phyloP scores from a whole-genome alignment of 2,329 filamentous ascomycete genomes.

The Pseudogymnoascus sp. region DNA sequence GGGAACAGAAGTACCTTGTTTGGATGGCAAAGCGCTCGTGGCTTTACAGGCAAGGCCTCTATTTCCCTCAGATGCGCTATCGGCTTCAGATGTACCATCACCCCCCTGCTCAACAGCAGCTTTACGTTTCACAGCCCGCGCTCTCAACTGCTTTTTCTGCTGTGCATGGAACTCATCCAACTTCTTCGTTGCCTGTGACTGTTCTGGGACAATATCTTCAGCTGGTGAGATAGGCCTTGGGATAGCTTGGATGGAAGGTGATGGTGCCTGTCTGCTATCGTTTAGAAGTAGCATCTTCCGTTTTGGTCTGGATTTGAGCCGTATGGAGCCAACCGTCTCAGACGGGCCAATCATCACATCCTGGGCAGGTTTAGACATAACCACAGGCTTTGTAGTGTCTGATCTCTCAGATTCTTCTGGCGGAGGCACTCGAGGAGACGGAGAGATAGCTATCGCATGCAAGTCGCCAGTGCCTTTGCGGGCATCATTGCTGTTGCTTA shows the following conservation, averaged over 20 bases:
- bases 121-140: not conserved
- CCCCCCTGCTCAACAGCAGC: not conserved
- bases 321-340: not conserved
- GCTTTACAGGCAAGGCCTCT: not conserved
- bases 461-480: not conserved
- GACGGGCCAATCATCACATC: not conserved
- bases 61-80: no score
- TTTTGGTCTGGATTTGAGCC: constrained; percentile 9
- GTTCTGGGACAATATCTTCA: not conserved
- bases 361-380: no score
- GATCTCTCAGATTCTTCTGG: not conserved
- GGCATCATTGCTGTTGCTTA: not conserved
- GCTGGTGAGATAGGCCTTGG: not conserved
- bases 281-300: constrained; percentile 6
- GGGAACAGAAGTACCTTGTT: not conserved
- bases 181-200: constrained; percentile 8
- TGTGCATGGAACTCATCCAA: not conserved
- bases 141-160: not conserved
- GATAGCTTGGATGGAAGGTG: not conserved
- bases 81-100: not conserved
- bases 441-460: not conserved
- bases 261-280: not conserved
- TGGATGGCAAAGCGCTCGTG: not conserved
- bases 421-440: not conserved
- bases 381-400: not conserved